Base-by-base conservation (phyloP, 2,329 filamentous ascomycete genomes). In the Plenodomus lindquistii region DNA sequence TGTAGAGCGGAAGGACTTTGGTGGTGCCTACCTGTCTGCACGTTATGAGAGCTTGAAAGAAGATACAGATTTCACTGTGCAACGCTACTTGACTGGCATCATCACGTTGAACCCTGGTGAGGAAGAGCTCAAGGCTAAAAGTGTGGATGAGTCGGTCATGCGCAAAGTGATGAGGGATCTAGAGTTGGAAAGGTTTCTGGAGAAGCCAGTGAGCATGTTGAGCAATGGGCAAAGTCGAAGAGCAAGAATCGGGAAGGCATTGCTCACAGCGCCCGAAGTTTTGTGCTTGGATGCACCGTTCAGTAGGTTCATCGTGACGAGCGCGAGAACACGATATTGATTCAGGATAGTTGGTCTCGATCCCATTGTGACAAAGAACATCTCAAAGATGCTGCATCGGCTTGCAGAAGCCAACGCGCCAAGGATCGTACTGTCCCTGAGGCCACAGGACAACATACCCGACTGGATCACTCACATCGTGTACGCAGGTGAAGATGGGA, bases 181-280 rank as follows among this genome's bases (percentile, higher is more conserved):
- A 46, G 81, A 82, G 41, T 76, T 99, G 13, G 76, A 80, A 0
- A 76, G 80, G 8, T 77, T 97, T 38, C 75, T 95, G 1, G 81
- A 88, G 34, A 86, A 96, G 67, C 92, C 93, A 0, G 89, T 97
- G 7, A 84, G 89, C 19, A 96, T 94, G 69, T 75, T 99, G 45
- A 97, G 91, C 69, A 97, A 97, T 71, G 94, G 94, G 0, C 94
- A 99, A 73, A 93, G 89, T 6, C 80, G 93, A 55, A 79, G 94
- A 45, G 89, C 93, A 7, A 84, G 90, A 53, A 96, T 99, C 59
- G 94, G 91, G 2, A 89, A 91, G 61, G 91, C 92, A 0, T 74
- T 99, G 42, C 78, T 97, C 49, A 85, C 79, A 6, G 81, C 81
- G 43, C 94, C 94, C 0, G 88, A 95, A 70, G 81, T 96, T 10